Base-by-base conservation (phyloP, 208 protist genomes). In the Porcisia deanei region DNA sequence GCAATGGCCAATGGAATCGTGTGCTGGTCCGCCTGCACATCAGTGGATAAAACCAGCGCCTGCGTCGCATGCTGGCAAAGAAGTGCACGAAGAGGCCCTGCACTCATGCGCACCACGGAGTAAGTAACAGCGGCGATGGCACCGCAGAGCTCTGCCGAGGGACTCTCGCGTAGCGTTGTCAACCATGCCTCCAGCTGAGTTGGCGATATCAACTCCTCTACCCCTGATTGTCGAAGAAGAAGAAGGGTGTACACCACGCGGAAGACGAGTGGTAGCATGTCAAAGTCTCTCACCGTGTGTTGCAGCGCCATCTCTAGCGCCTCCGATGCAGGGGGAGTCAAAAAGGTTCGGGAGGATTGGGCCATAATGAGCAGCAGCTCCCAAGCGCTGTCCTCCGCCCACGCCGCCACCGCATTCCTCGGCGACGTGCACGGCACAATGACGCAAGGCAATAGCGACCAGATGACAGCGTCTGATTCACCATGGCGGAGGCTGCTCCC, bases 341-440 rank as follows among this genome's bases (percentile, higher is more conserved):
- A 53, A 71, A 82, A 88, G 43, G 59, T 53, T 37, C 55, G 70
- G 7, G 88, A 83, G 60, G 66, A 69, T 45, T 83, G 81, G 22
- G 71, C 80, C 79, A 95, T 89, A 10, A 68, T 60, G 20, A 94
- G 82, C 0, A 97, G 76, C 25, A 95, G 70, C 70, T 95, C 93
- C 93, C 93, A 97, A 14, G 86, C 91, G 67, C 86, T 53, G 66
- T 97, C 93, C 82, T 95, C 90, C 30, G 75, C 91, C 85, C 88
- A 95, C 37, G 85, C 76, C 9, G 88, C 82, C n/a, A 91, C 69
- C 0, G 77, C 34, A 14, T 72, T 49, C 1, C 60, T 83, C 22
- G 87, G 79, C 39, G 58, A 25, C 0, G 84, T 97, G 85, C 91
- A 97, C 22, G 80, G 81, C 60, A 89, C 37, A 4, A 95, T 79